Evolutionary conservation across 2,329 filamentous ascomycete genomes (phyloP), one percentile per base, ranked within the genome.

Genomic region (Alternaria solani): DNA sequence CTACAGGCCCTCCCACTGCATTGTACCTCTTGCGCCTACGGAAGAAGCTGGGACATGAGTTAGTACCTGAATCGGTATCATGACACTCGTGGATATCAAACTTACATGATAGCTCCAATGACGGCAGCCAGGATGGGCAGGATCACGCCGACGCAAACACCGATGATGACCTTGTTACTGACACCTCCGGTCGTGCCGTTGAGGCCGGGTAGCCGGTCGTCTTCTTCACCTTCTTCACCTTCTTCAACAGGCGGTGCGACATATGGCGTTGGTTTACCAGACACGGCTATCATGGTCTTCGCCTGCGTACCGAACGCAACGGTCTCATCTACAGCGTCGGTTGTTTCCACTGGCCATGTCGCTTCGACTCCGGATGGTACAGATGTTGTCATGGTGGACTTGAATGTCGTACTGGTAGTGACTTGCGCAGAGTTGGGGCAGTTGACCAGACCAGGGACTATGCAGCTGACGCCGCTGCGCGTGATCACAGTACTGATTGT

Each of bases 351-450:
- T 0, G 83, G 81, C 63, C 82, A 85, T 0, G 78, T 80, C 0
- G 80, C 73, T 0, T 73, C 62, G 0, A 67, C 70, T 0, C 83
- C 70, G 0, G 61, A 59, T 1, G 69, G 62, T 0, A 71, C 65
- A 1, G 80, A 69, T 0, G 82, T 81, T 2, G 79, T 74, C 1
- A 81, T 65, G 0, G 82, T 85, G 16, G 72, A 73, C 0, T 78
- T 82, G 7, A 57, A 51, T 0, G 72, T 78, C 16, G 79, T 79
- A 1, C 76, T 75, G 0, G 66, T 67, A 1, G 84, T 83, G 14
- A 71, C 80, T 66, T 86, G 85, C 14, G 83, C 75, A 0, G 83
- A 85, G 0, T 71, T 80, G 0, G 86, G 86, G 61, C 86, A 88
- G 64, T 84, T 81, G 32, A 81, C 65, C 0, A 85, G 57, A 0